phyloP scores from a whole-genome alignment of 345 rosid genomes.

The Gossypium thurberi region DNA sequence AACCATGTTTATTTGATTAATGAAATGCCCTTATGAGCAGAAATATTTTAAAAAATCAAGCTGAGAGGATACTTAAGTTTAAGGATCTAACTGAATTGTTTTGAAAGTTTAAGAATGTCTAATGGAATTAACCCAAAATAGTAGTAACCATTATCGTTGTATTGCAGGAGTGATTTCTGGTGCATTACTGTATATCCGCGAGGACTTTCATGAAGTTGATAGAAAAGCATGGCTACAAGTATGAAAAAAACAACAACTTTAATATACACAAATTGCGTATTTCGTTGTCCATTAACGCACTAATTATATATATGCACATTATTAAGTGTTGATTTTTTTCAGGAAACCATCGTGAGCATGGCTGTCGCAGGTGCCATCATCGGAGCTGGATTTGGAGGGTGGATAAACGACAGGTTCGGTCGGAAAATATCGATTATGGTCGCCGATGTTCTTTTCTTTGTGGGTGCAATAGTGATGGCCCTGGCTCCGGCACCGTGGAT shows the following conservation, averaged over 20 bases:
- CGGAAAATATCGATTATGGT: slow-evolving; percentile 50
- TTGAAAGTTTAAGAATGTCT: no score
- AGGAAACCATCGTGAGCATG: slow-evolving; percentile 63
- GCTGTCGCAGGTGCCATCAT: slow-evolving; percentile 81
- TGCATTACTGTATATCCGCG: background rate
- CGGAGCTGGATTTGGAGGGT: slow-evolving; percentile 81
- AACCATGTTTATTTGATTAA: no score
- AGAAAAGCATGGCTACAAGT: slow-evolving; percentile 69
- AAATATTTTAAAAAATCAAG: no score
- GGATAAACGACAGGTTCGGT: slow-evolving; percentile 66
- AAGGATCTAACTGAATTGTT: no score
- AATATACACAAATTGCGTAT: background rate
- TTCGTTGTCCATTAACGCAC: background rate
- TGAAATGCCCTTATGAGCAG: no score
- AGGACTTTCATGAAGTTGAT: slow-evolving; percentile 54
- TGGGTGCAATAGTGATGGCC: slow-evolving; percentile 72
- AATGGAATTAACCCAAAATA: no score
- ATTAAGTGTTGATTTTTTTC: background rate
- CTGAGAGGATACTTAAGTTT: no score
- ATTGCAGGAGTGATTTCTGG: background rate
- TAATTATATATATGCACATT: background rate
- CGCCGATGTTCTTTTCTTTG: slow-evolving; percentile 55
- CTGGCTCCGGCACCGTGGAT: slow-evolving; percentile 60
- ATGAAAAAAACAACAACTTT: background rate
- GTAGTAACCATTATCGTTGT: background rate